Base-by-base conservation (phyloP, 1,284 basidiomycete genomes). In the Tylopilus microsporus region DNA sequence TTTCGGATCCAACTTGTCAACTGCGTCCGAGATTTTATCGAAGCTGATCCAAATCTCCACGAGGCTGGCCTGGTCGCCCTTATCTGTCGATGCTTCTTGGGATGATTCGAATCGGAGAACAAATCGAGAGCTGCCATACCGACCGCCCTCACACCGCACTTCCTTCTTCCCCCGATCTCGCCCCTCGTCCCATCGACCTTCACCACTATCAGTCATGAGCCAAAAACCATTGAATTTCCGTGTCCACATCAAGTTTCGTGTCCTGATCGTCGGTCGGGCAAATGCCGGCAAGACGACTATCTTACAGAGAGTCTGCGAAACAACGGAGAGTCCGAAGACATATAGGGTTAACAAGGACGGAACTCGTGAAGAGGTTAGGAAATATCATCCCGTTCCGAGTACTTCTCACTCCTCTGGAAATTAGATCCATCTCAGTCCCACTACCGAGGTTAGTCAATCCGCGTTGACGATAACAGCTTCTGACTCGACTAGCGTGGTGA, bases 251-350 rank as follows among this genome's bases (percentile, higher is more conserved):
- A 42, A 16, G 13, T 53, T 60, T 25, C 47, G 57, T 12, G 51
- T 60, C 36, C 57, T 60, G 19, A 45, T 60, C 42, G 42, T 58
- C 15, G 57, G 57, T 7, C 34, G 54, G 21, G 57, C 47, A 10
- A 58, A 58, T 39, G 41, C 57, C 45, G 57, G 57, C 16, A 59
- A 60, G 30, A 60, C 57, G 4, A 45, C 57, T 12, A 60, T 60
- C 11, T 18, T 60, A n/a, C 21, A 59, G 36, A 37, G 51, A 45
- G 47, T 60, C 25, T 60, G 58, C 11, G 57, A 60, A 45, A 60
- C 51, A 18, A 59, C 50, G 3, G 58, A 59, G 51, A 49, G 19
- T 34, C 58, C 51, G 12, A 49, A 60, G 13, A 36, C 46, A 10
- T 60, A 49, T 41, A 52, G 57, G 19, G 3, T 39, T 13, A 34